A percentile compares a stretch with the other conserved stretches of the same genome.
Evolutionary conservation across 768 basidiomycete species (phyloP).

Genomic region (Wakefieldia striispora): DNA sequence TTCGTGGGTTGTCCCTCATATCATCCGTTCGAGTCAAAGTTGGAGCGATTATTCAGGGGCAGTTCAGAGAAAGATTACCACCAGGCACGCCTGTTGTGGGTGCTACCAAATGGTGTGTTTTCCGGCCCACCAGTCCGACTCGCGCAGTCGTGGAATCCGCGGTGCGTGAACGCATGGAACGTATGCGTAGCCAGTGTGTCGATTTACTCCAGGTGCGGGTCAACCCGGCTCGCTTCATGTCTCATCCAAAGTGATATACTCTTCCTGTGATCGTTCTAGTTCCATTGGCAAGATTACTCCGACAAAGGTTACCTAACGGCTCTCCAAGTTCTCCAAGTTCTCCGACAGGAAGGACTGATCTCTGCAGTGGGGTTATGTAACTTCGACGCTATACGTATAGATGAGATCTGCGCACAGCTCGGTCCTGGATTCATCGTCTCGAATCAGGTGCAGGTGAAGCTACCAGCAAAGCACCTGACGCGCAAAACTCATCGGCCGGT

Average conservation of each 20-base stretch:
- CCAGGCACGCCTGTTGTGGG: constrained; percentile 50
- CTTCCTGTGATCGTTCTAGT: constrained; percentile 37
- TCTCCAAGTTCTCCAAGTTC: constrained; percentile 51
- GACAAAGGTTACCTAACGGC: constrained; percentile 48
- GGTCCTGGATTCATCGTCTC: constrained; percentile 72
- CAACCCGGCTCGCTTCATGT: not conserved
- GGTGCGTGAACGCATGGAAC: constrained; percentile 65
- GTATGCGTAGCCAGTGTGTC: constrained; percentile 57
- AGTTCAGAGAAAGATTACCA: constrained; percentile 53
- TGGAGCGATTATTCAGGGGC: constrained; percentile 49
- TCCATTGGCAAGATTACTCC: constrained; percentile 76
- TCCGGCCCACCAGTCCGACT: constrained; percentile 50
- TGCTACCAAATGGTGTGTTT: constrained; percentile 88
- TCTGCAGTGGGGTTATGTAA: constrained; percentile 74
- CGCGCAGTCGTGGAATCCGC: constrained; percentile 58
- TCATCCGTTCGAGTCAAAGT: not conserved
- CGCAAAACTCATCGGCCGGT: constrained; percentile 8
- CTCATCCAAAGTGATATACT: not conserved
- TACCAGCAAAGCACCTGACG: not conserved
- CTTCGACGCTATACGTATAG: constrained; percentile 71
- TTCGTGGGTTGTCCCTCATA: constrained; percentile 49
- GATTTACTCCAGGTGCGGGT: constrained; percentile 69
- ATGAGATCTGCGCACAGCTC: constrained; percentile 76
- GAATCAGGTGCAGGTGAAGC: constrained; percentile 76
- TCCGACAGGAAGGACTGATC: constrained; percentile 61